Percentiles rank a stretch among this genome's conserved stretches.
Conservation (phyloP, 495 filamentous ascomycete species). For the Penicillium samsonianum region DNA sequence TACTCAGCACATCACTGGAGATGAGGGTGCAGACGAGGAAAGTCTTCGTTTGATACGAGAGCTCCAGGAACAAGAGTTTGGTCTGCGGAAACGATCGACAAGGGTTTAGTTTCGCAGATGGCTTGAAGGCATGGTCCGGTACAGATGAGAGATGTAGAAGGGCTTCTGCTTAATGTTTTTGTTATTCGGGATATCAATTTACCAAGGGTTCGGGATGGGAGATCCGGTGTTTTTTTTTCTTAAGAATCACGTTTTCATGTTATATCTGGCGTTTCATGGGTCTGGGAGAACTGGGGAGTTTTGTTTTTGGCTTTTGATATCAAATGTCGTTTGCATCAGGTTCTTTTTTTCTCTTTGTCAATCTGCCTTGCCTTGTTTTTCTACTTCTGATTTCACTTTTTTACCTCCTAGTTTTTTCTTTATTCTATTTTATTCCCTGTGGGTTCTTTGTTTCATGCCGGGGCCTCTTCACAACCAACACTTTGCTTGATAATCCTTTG, state of each 20-base stretch:
- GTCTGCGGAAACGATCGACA: slow-evolving; percentile 50
- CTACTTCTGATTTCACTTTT: neutral
- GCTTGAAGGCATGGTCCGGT: neutral
- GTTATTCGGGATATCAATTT: slow-evolving; percentile 13
- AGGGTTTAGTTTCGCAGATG: slow-evolving; percentile 1
- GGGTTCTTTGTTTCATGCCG: neutral
- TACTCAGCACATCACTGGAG: slow-evolving; percentile 29
- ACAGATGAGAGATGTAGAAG: slow-evolving; percentile 2
- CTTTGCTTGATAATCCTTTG: slow-evolving; percentile 9
- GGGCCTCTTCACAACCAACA: slow-evolving; percentile 8
- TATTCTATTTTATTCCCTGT: slow-evolving; percentile 10
- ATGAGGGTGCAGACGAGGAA: slow-evolving; percentile 50
- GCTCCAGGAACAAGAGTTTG: slow-evolving; percentile 60
- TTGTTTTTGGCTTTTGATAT: slow-evolving; percentile 10
- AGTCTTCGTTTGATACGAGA: slow-evolving; percentile 58
- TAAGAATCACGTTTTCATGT: neutral
- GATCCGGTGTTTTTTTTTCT: slow-evolving; percentile 10
- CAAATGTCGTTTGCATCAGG: slow-evolving; percentile 10
- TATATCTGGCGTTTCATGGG: slow-evolving; percentile 8
- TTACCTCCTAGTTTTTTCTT: slow-evolving; percentile 8
- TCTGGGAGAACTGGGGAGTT: slow-evolving; percentile 12
- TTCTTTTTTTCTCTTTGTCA: slow-evolving; percentile 4
- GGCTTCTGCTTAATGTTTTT: slow-evolving; percentile 1
- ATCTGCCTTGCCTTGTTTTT: slow-evolving; percentile 2
- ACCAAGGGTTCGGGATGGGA: slow-evolving; percentile 3